These are phyloP conservation scores for Silybum marianum DNA, from an alignment of 129 eudicot genomes.

Conservation along the genomic window DNA sequence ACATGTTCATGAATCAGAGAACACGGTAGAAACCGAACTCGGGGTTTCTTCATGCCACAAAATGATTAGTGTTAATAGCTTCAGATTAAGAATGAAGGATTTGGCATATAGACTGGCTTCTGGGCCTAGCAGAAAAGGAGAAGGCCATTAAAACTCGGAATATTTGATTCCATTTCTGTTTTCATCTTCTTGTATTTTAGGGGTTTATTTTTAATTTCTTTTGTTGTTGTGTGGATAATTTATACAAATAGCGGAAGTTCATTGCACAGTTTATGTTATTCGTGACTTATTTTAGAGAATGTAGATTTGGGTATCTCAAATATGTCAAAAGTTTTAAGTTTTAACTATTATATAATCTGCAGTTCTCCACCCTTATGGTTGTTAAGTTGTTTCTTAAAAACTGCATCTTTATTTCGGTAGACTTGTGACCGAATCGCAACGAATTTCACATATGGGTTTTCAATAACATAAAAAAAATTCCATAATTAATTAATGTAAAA, in stretches of 20 bases:
- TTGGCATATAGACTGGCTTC: constrained; percentile 32
- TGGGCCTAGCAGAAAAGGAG: constrained; percentile 50
- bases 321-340: no score
- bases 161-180: background rate
- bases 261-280: background rate
- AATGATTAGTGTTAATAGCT: background rate
- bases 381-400: background rate
- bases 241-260: background rate
- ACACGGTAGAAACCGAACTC: background rate
- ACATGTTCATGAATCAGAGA: background rate
- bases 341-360: background rate
- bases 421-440: no score
- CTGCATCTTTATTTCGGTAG: no score
- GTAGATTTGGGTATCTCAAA: background rate
- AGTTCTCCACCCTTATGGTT: background rate
- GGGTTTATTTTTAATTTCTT: background rate
- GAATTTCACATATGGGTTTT: no score
- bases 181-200: background rate
- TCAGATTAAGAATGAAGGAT: background rate
- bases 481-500: no score
- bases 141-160: constrained; percentile 32
- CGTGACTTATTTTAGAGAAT: background rate
- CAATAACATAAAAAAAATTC: no score
- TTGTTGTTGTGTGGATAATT: background rate
- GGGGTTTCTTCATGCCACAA: background rate